Evolutionary conservation across 371 early-diverging fungal genomes (phyloP), one percentile per base, ranked within the genome.

Genomic region (Gilbertella persicaria): DNA sequence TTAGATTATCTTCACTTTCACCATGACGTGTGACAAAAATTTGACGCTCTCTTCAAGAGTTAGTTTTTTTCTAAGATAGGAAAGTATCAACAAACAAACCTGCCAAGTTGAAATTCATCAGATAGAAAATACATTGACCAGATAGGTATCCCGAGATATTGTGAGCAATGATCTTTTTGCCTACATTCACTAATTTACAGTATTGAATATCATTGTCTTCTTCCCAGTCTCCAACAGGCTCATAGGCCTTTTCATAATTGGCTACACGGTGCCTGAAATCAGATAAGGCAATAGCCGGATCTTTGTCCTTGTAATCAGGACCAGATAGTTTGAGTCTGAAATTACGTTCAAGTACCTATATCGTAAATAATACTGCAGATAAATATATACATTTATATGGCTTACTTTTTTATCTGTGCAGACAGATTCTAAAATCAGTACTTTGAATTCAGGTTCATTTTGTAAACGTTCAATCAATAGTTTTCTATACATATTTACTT

Each of bases 21-120:
- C 94, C 93, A 66, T 92, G 94, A 21, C 93, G 75, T 14, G 91
- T 89, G 19, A 92, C 70, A 79, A 87, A 92, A 37, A 92, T 87
- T 49, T 83, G 84, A 20, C 93, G 76, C 43, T 86, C 80, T 70
- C n/a, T n/a, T n/a, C n/a, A n/a, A n/a, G n/a, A n/a, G n/a, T n/a
- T n/a, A n/a, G n/a, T n/a, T n/a, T n/a, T n/a, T n/a, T n/a, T n/a
- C n/a, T n/a, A n/a, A n/a, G n/a, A n/a, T n/a, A n/a, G n/a, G n/a
- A n/a, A n/a, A n/a, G n/a, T n/a, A n/a, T n/a, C n/a, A n/a, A n/a
- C n/a, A n/a, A n/a, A 20, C 23, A 26, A 66, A 73, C 79, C 76
- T 35, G 67, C 75, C 12, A 86, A 62, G 52, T 87, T 82, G 28
- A 86, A 81, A 58, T 88, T 88, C 93, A 92, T 93, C 44, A 94